Conservation (phyloP, 2,329 filamentous ascomycete genomes). For the Fusarium gaditjirri region DNA sequence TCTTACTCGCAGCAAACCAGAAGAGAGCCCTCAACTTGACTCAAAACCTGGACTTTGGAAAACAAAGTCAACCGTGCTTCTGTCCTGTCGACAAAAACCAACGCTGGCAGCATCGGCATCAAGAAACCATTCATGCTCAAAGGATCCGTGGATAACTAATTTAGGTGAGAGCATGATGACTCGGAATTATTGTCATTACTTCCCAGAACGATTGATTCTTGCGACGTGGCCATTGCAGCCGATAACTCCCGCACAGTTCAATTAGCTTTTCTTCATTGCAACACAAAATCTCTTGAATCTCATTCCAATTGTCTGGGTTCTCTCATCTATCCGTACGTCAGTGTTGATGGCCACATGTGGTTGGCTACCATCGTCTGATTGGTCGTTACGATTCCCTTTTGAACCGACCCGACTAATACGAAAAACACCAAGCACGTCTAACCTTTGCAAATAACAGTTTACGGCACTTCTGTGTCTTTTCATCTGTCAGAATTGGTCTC, state of each 20-base stretch:
- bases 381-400: slow-evolving; percentile 18
- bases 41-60: neutral
- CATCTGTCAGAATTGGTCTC: neutral
- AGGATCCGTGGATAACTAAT: neutral
- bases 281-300: neutral
- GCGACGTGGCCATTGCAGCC: neutral
- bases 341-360: slow-evolving; percentile 42
- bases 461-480: neutral
- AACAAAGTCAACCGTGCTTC: neutral
- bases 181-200: neutral
- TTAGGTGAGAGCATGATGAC: neutral
- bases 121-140: neutral
- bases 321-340: slow-evolving; percentile 28
- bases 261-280: neutral
- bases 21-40: neutral
- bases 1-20: neutral
- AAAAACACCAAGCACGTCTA: slow-evolving; percentile 22
- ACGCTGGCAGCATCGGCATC: neutral
- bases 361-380: slow-evolving; percentile 35
- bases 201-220: neutral
- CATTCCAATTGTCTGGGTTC: neutral
- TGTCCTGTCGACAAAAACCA: neutral
- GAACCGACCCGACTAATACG: slow-evolving; percentile 26
- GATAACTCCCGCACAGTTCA: slow-evolving; percentile 24
- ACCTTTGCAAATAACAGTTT: neutral